These are phyloP conservation scores for Musa schizocarpa DNA, from an alignment of 176 grass and related monocot genomes.

Conservation along the genomic window DNA sequence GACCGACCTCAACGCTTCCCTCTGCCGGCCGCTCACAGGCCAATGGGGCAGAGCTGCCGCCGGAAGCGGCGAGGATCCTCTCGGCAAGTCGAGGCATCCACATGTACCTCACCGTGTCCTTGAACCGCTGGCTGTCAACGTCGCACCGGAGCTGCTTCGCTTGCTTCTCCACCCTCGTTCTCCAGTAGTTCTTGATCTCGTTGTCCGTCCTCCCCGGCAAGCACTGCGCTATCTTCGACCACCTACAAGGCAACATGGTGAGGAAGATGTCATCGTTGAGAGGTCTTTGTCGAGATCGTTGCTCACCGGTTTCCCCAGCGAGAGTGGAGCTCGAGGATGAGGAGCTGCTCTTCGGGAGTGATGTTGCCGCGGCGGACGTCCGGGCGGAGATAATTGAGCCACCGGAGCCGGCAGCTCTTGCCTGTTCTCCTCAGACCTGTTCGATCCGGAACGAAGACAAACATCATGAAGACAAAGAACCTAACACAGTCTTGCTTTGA, in stretches of 20 bases:
- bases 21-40: too few species aligned
- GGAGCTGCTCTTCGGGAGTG: slow-evolving; percentile 14
- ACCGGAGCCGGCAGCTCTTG: slow-evolving; percentile 14
- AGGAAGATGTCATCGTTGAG: neutral
- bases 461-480: too few species aligned
- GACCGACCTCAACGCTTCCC: too few species aligned
- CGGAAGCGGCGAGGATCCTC: slow-evolving; percentile 42
- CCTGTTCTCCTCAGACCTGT: slow-evolving; percentile 1
- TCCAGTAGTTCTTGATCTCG: slow-evolving; percentile 99
- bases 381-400: slow-evolving; percentile 10
- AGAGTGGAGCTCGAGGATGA: slow-evolving; percentile 12
- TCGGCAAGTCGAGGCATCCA: slow-evolving; percentile 95
- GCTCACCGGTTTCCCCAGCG: slow-evolving; percentile 7
- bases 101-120: slow-evolving; percentile 83
- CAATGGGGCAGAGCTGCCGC: slow-evolving; percentile 15
- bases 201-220: slow-evolving; percentile 90
- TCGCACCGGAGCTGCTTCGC: slow-evolving; percentile 97
- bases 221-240: slow-evolving; percentile 98
- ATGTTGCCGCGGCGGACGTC: slow-evolving; percentile 9
- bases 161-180: slow-evolving; percentile 93
- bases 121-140: slow-evolving; percentile 95
- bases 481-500: too few species aligned
- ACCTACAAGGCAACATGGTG: slow-evolving; percentile 15
- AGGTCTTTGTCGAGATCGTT: too few species aligned
- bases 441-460: neutral